These are phyloP conservation scores for Diaporthe caulivora DNA, from an alignment of 2,329 filamentous ascomycete species.

Conservation along the genomic window DNA sequence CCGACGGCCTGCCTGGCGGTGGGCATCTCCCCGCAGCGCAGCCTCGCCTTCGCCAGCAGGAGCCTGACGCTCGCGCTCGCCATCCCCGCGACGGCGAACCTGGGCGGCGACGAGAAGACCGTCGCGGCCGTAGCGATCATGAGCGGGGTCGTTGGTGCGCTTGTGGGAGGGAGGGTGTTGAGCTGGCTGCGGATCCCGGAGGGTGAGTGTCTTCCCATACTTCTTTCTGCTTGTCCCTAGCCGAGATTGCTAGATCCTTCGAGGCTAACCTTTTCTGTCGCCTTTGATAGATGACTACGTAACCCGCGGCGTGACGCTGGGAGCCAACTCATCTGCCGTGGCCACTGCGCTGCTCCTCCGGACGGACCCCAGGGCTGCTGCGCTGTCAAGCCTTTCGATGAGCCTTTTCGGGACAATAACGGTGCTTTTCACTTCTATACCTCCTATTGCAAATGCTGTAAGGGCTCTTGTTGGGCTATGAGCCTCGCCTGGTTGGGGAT, in stretches of 20 bases:
- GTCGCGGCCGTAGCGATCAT: constrained; percentile 69
- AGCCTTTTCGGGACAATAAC: constrained; percentile 71
- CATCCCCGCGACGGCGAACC: constrained; percentile 66
- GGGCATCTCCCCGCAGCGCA: constrained; percentile 64
- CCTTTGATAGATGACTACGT: constrained; percentile 68
- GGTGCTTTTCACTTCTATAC: constrained; percentile 69
- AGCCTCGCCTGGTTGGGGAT: background rate
- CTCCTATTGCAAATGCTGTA: constrained; percentile 62
- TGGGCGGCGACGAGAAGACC: constrained; percentile 68
- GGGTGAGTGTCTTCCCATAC: constrained; percentile 49
- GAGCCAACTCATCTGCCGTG: constrained; percentile 71
- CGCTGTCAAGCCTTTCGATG: constrained; percentile 71
- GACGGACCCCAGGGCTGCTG: constrained; percentile 69
- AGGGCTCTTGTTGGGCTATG: constrained; percentile 60
- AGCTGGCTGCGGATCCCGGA: constrained; percentile 64
- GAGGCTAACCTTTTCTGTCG: background rate
- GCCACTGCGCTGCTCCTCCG: constrained; percentile 68
- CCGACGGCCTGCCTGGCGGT: constrained; percentile 66
- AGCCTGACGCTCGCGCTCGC: constrained; percentile 72
- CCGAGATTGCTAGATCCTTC: no score
- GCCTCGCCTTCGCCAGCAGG: constrained; percentile 67
- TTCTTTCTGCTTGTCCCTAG: no score
- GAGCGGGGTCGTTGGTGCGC: constrained; percentile 69
- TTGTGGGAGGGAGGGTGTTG: constrained; percentile 65
- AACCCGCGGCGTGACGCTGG: constrained; percentile 71